Evolutionary conservation across 345 rosid genomes (phyloP).

Genomic region (Eucalyptus erythrocorys): DNA sequence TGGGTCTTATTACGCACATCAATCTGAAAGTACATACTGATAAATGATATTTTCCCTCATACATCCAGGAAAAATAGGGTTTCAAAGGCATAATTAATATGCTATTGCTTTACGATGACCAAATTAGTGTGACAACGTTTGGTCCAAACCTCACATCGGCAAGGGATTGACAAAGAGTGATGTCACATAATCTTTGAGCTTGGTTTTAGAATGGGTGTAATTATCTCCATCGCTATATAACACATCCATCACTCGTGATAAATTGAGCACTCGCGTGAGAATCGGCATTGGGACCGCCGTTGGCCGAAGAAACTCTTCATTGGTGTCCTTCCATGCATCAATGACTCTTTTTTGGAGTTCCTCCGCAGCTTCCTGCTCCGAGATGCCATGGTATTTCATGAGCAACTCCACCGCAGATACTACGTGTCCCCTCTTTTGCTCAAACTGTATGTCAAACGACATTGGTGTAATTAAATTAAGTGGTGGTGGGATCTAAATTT

Average conservation of each 20-base stretch:
- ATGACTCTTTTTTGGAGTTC: not conserved
- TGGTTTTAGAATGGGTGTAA: not conserved
- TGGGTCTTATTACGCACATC: not conserved
- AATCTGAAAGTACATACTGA: not conserved
- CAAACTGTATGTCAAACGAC: not conserved
- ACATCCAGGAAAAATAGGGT: not conserved
- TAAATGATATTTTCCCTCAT: not conserved
- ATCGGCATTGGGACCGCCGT: not conserved
- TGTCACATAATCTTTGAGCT: not conserved
- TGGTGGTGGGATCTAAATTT: not conserved
- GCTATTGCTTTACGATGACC: not conserved
- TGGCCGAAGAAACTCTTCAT: slow-evolving; percentile 9
- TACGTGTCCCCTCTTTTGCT: not conserved
- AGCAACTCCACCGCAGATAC: slow-evolving; percentile 14
- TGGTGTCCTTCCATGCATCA: slow-evolving; percentile 21
- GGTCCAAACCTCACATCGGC: not conserved
- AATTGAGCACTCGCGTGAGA: not conserved
- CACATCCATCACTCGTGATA: slow-evolving; percentile 8
- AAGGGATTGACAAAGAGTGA: not conserved
- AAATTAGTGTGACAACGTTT: not conserved
- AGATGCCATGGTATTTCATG: not conserved
- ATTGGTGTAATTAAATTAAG: not conserved
- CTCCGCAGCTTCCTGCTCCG: not conserved
- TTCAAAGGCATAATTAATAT: not conserved
- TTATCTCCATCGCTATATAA: slow-evolving; percentile 10